phyloP scores from a whole-genome alignment of 2,329 filamentous ascomycete genomes.

The Exophiala calicioides region DNA sequence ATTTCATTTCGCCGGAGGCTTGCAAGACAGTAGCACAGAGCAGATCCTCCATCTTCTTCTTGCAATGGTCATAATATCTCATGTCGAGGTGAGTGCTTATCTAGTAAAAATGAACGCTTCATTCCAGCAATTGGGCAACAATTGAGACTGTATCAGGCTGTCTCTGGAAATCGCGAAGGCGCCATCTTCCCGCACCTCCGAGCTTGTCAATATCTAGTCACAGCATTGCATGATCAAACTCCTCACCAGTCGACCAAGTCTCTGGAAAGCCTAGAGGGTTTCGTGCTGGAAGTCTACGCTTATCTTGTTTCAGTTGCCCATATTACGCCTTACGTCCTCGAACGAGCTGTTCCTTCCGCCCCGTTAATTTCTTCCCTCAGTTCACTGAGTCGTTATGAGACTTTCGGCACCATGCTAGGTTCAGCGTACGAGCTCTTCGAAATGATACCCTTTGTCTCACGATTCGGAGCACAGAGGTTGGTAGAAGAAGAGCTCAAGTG shows the following conservation, averaged over 20 bases:
- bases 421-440: slow-evolving; percentile 22
- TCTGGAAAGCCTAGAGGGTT: slow-evolving; percentile 16
- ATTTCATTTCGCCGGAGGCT: slow-evolving; percentile 7
- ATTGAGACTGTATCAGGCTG: slow-evolving; percentile 12
- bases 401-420: slow-evolving; percentile 24
- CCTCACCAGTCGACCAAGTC: slow-evolving; percentile 2
- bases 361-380: slow-evolving; percentile 13
- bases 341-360: slow-evolving; percentile 11
- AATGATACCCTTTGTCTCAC: slow-evolving; percentile 22
- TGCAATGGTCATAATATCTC: slow-evolving; percentile 15
- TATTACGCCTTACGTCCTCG: slow-evolving; percentile 22
- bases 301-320: slow-evolving; percentile 22
- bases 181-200: slow-evolving; percentile 26
- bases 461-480: slow-evolving; percentile 12
- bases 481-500: slow-evolving; percentile 5
- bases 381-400: slow-evolving; percentile 14
- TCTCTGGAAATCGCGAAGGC: slow-evolving; percentile 22
- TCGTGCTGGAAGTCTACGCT: slow-evolving; percentile 24
- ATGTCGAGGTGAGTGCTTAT: slow-evolving; percentile 22
- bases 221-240: slow-evolving; percentile 6
- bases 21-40: too few species aligned
- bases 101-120: too few species aligned
- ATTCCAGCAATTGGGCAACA: not conserved
- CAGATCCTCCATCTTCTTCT: slow-evolving; percentile 13
- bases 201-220: slow-evolving; percentile 22